Conservation (phyloP, 305 asterid genomes). For the Nicotiana rustica region DNA sequence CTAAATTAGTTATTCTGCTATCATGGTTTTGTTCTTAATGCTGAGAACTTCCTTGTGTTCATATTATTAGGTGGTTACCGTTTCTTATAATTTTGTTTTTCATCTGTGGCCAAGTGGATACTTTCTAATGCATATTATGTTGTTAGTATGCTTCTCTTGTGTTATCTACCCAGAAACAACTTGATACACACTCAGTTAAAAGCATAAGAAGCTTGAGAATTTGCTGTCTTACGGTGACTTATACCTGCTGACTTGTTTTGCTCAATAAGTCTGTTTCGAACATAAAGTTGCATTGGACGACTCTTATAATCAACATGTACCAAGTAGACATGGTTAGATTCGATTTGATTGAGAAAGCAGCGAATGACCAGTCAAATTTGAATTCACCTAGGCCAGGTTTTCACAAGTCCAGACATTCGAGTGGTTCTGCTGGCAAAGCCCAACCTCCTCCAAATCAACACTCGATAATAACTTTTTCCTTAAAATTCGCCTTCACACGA, state of each 20-base stretch:
- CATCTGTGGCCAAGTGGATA: neutral
- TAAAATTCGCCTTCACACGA: no score
- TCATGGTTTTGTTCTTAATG: neutral
- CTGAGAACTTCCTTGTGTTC: neutral
- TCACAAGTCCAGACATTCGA: no score
- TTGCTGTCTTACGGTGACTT: neutral
- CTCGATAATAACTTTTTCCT: no score
- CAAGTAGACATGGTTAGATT: slow-evolving; percentile 35
- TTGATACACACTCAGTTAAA: neutral
- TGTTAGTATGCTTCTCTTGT: neutral
- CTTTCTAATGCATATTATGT: neutral
- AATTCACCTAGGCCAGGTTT: no score
- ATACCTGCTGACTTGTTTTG: neutral
- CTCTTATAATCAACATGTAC: slow-evolving; percentile 31
- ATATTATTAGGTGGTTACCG: neutral
- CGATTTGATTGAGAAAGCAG: neutral
- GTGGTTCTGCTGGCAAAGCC: no score
- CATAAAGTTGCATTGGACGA: slow-evolving; percentile 54
- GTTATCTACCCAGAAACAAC: neutral
- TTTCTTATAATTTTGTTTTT: slow-evolving; percentile 25
- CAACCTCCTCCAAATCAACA: no score
- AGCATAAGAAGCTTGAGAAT: slow-evolving; percentile 12
- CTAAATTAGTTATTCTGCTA: neutral
- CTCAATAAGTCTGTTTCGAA: slow-evolving; percentile 35
- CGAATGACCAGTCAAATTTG: slow-evolving; percentile 31